Evolutionary conservation across 371 early-diverging fungal species (phyloP).

Genomic region (Gilbertella persicaria): DNA sequence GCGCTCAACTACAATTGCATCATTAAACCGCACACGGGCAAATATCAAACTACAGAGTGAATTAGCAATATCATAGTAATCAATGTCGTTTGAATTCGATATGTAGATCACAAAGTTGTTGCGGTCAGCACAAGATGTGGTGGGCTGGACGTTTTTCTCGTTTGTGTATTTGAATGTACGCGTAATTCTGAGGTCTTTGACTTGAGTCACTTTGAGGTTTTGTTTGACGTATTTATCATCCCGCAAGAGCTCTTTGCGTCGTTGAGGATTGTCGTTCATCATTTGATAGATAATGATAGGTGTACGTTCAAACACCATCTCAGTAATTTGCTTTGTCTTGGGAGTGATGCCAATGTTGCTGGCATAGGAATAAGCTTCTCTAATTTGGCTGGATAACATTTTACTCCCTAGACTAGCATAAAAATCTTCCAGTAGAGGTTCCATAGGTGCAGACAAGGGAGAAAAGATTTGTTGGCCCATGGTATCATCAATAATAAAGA

Average conservation of each 20-base stretch:
- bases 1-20: conserved; percentile 66
- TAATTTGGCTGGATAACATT: conserved; percentile 63
- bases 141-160: conserved; percentile 57
- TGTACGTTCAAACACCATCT: conserved; percentile 75
- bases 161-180: conserved; percentile 66
- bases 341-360: conserved; percentile 53
- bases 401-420: conserved; percentile 72
- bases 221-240: conserved; percentile 53
- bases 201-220: conserved; percentile 57
- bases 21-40: conserved; percentile 62
- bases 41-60: conserved; percentile 63
- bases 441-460: conserved; percentile 73
- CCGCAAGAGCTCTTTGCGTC: conserved; percentile 49
- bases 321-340: conserved; percentile 59
- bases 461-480: conserved; percentile 75
- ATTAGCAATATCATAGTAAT: conserved; percentile 82
- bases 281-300: conserved; percentile 63
- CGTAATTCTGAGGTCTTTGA: conserved; percentile 57
- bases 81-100: conserved; percentile 60
- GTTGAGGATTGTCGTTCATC: conserved; percentile 68
- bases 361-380: conserved; percentile 49
- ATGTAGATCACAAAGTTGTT: conserved; percentile 65
- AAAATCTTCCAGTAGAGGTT: conserved; percentile 64
- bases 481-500: conserved; percentile 83
- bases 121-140: conserved; percentile 67